These are phyloP conservation scores for Tolypocladium ophioglossoides DNA, from an alignment of 2,329 filamentous ascomycete species.

Conservation along the genomic window DNA sequence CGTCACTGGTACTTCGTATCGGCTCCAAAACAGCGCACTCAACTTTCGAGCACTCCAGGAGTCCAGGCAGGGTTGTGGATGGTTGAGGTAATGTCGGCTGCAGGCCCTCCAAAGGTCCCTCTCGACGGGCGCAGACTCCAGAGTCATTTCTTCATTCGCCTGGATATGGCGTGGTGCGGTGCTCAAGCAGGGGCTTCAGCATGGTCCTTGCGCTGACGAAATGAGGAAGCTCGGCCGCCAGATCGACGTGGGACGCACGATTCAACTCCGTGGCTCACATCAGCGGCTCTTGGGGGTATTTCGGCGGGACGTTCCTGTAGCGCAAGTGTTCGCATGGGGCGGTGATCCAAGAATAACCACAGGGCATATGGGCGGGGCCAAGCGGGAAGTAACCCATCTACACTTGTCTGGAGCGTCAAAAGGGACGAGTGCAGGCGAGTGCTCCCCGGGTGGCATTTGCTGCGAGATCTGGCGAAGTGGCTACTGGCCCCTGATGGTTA, in stretches of 20 bases:
- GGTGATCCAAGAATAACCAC: constrained; percentile 5
- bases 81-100: constrained; percentile 1
- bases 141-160: not conserved
- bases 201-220: not conserved
- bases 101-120: constrained; percentile 1
- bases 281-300: constrained; percentile 1
- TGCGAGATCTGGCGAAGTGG: constrained; percentile 9
- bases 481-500: constrained; percentile 13
- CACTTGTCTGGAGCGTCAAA: constrained; percentile 4
- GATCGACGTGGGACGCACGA: not conserved
- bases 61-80: not conserved
- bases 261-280: not conserved
- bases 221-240: constrained; percentile 1
- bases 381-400: constrained; percentile 14
- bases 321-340: not conserved
- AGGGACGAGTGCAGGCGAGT: constrained; percentile 1
- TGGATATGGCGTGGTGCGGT: not conserved
- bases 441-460: constrained; percentile 2
- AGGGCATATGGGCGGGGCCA: constrained; percentile 6
- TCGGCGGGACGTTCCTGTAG: constrained; percentile 2
- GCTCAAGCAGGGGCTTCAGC: not conserved
- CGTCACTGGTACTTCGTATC: not conserved
- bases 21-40: not conserved
- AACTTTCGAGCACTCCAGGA: not conserved
- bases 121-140: not conserved